phyloP scores from a whole-genome alignment of 2,329 filamentous ascomycete genomes.

The Monosporascus sp. region DNA sequence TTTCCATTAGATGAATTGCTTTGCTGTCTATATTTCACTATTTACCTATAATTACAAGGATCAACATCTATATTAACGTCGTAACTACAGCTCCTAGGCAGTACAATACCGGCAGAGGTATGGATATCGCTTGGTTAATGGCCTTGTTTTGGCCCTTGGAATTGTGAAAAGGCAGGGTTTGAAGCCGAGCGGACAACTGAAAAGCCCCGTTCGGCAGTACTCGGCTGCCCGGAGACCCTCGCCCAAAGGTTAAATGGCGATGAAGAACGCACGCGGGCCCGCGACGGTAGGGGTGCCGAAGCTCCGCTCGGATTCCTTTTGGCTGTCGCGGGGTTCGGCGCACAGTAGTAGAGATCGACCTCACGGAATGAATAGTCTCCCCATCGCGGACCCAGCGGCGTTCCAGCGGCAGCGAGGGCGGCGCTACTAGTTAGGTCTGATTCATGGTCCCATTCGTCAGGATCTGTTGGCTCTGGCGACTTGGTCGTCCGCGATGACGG shows the following conservation, averaged over 20 bases:
- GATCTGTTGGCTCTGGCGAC: too few species aligned
- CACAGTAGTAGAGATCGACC: constrained; percentile 28
- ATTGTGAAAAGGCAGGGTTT: too few species aligned
- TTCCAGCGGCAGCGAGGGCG: not conserved
- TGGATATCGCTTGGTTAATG: too few species aligned
- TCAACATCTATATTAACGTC: too few species aligned
- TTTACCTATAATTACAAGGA: too few species aligned
- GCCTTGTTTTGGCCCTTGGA: too few species aligned
- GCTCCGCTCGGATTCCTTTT: not conserved
- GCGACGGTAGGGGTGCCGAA: not conserved
- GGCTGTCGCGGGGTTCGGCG: constrained; percentile 8
- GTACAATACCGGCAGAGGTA: too few species aligned
- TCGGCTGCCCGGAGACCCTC: not conserved
- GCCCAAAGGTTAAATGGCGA: not conserved
- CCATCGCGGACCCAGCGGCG: constrained; percentile 18
- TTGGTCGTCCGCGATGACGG: not conserved
- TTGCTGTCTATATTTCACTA: too few species aligned
- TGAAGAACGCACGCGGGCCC: not conserved
- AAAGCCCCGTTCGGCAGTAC: not conserved
- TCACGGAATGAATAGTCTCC: constrained; percentile 33
- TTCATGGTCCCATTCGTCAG: too few species aligned
- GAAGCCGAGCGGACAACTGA: not conserved
- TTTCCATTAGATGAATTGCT: too few species aligned
- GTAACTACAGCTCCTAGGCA: too few species aligned
- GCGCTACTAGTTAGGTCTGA: too few species aligned